These are phyloP conservation scores for Daldinia caldariorum DNA, from an alignment of 495 filamentous ascomycete genomes.

Conservation along the genomic window DNA sequence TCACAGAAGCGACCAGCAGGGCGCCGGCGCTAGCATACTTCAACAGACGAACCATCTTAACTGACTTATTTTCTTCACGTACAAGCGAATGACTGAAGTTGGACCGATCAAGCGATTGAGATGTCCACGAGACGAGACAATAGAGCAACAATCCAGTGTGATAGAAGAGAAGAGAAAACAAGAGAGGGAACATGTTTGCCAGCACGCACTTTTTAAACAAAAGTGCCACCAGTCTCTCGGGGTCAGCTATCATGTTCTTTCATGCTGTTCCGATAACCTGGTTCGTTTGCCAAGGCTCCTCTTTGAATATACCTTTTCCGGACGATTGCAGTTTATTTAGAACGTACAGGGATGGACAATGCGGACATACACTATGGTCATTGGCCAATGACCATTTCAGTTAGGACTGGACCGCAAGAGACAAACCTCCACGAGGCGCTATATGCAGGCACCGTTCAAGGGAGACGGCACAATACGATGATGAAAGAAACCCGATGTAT, in stretches of 20 bases:
- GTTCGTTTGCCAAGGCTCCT: constrained; percentile 34
- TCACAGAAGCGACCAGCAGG: constrained; percentile 44
- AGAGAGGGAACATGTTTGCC: constrained; percentile 6
- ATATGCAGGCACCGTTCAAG: constrained; percentile 34
- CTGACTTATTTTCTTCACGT: constrained; percentile 27
- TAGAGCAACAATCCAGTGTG: constrained; percentile 37
- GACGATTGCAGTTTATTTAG: constrained; percentile 33
- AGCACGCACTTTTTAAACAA: constrained; percentile 26
- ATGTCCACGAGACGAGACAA: constrained; percentile 29
- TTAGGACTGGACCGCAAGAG: constrained; percentile 25
- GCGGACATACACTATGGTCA: not conserved
- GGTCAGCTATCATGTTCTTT: constrained; percentile 20
- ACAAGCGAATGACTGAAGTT: constrained; percentile 49
- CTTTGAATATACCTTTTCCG: constrained; percentile 20
- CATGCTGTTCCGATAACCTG: constrained; percentile 28
- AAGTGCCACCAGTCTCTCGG: constrained; percentile 12
- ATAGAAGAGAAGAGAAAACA: constrained; percentile 16
- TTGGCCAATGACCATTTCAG: constrained; percentile 28
- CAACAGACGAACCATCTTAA: constrained; percentile 46
- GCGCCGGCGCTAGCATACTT: constrained; percentile 48
- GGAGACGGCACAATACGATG: not conserved
- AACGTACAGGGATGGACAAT: constrained; percentile 32
- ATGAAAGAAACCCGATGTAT: constrained; percentile 12
- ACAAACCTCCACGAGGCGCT: constrained; percentile 17
- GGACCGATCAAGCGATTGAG: constrained; percentile 31